A percentile compares a stretch with the other conserved stretches of the same genome.
Evolutionary conservation across 2,329 filamentous ascomycete species (phyloP).

Genomic region (Grosmannia clavigera): DNA sequence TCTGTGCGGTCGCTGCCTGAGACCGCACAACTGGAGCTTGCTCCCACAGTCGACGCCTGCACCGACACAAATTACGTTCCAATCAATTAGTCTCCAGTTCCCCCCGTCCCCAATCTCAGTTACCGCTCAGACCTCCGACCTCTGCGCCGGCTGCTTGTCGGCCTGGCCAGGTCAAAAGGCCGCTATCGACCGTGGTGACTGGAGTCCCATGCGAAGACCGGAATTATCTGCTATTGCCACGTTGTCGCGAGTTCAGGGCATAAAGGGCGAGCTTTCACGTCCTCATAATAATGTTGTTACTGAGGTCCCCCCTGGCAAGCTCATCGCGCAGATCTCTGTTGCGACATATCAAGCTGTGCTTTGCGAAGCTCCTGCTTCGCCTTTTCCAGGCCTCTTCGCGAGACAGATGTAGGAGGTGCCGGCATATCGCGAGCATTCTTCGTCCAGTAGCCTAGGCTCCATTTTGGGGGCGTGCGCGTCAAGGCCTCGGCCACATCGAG

Average conservation of each 20-base stretch:
- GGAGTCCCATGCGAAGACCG: too few relatives aligned
- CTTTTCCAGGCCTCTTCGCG: slow-evolving; percentile 28
- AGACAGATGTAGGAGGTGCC: slow-evolving; percentile 16
- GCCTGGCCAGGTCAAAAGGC: neutral
- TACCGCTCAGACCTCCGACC: too few relatives aligned
- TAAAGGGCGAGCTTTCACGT: neutral
- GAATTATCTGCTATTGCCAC: neutral
- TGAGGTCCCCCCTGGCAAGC: neutral
- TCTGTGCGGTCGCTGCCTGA: neutral
- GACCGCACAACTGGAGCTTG: neutral
- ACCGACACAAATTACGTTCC: neutral
- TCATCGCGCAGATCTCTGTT: neutral
- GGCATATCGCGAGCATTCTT: slow-evolving; percentile 18
- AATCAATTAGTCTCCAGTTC: neutral
- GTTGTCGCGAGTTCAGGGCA: neutral
- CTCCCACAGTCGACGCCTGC: neutral
- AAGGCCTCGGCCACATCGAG: slow-evolving; percentile 31
- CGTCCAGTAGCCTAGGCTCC: slow-evolving; percentile 26
- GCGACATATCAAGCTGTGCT: slow-evolving; percentile 18
- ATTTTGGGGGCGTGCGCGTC: slow-evolving; percentile 24
- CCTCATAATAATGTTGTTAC: neutral
- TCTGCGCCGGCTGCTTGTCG: neutral
- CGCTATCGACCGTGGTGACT: neutral
- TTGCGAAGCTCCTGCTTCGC: slow-evolving; percentile 35
- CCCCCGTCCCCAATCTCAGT: neutral